phyloP scores from a whole-genome alignment of 805 yeast species.

The Pichia insulana region DNA sequence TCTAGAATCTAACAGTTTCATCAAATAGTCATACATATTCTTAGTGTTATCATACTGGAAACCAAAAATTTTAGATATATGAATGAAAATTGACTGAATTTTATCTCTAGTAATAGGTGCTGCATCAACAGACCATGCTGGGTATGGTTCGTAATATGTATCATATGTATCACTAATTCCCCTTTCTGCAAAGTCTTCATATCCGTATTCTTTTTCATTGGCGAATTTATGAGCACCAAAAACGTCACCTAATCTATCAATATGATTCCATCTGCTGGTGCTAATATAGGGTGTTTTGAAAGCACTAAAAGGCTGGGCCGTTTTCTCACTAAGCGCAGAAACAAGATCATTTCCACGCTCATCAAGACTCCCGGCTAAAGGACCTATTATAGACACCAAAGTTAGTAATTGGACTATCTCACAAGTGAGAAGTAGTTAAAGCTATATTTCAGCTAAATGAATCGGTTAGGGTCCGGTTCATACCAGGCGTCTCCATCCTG shows the following conservation, averaged over 20 bases:
- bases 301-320: conserved; percentile 31
- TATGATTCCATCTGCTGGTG: conserved; percentile 36
- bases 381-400: background rate
- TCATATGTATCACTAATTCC: conserved; percentile 36
- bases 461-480: no score
- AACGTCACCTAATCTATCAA: conserved; percentile 27
- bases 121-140: conserved; percentile 98
- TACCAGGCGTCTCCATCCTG: no score
- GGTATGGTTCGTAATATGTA: conserved; percentile 69
- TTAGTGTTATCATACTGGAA: conserved; percentile 91
- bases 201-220: conserved; percentile 27
- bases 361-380: background rate
- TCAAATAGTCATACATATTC: conserved; percentile 81
- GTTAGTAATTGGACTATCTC: conserved; percentile 1
- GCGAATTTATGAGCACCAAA: conserved; percentile 25
- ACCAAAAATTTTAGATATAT: conserved; percentile 74
- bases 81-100: conserved; percentile 79
- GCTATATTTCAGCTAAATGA: no score
- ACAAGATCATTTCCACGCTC: conserved; percentile 2
- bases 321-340: conserved; percentile 24
- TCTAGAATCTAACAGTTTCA: conserved; percentile 76
- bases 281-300: conserved; percentile 37
- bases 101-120: conserved; percentile 80
- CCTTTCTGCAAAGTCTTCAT: conserved; percentile 21
- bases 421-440: no score